These are phyloP conservation scores for Berkeleyomyces rouxiae DNA, from an alignment of 2,329 filamentous ascomycete genomes.

Conservation along the genomic window DNA sequence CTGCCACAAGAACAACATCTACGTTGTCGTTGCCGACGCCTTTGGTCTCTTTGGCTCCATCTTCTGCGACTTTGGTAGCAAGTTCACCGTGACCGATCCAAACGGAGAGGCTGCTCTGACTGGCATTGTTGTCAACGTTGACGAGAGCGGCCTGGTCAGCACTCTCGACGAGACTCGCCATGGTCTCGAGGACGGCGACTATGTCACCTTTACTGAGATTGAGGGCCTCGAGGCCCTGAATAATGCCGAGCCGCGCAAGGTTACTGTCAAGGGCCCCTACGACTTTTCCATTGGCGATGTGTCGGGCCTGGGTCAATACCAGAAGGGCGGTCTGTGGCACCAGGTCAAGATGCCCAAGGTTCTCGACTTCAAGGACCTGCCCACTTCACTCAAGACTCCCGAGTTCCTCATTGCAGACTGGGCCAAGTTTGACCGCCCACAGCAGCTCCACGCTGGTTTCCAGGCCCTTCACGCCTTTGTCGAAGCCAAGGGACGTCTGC, in stretches of 20 bases:
- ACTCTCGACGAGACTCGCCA: slow-evolving; percentile 89
- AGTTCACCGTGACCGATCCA: slow-evolving; percentile 78
- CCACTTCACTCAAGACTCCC: slow-evolving; percentile 63
- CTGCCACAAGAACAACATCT: slow-evolving; percentile 87
- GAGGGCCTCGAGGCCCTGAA: slow-evolving; percentile 87
- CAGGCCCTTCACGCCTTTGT: slow-evolving; percentile 82
- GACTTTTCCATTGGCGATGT: slow-evolving; percentile 96
- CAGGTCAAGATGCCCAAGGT: slow-evolving; percentile 99
- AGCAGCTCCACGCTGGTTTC: slow-evolving; percentile 80
- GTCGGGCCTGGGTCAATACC: slow-evolving; percentile 69
- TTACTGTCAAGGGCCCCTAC: slow-evolving; percentile 89
- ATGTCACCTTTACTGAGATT: slow-evolving; percentile 83
- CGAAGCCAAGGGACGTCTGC: slow-evolving; percentile 56
- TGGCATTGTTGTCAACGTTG: slow-evolving; percentile 80
- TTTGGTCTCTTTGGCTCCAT: slow-evolving; percentile 90
- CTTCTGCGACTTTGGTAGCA: slow-evolving; percentile 93
- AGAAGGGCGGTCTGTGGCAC: slow-evolving; percentile 74
- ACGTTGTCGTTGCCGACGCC: slow-evolving; percentile 71
- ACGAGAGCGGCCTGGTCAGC: slow-evolving; percentile 79
- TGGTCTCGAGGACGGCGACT: slow-evolving; percentile 90
- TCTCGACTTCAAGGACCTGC: slow-evolving; percentile 72
- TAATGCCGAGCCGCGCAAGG: slow-evolving; percentile 65
- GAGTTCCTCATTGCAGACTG: slow-evolving; percentile 88
- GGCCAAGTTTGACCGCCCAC: slow-evolving; percentile 90
- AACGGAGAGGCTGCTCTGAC: slow-evolving; percentile 77